Evolutionary conservation across 768 basidiomycete genomes (phyloP).

Genomic region (Russula foetens): DNA sequence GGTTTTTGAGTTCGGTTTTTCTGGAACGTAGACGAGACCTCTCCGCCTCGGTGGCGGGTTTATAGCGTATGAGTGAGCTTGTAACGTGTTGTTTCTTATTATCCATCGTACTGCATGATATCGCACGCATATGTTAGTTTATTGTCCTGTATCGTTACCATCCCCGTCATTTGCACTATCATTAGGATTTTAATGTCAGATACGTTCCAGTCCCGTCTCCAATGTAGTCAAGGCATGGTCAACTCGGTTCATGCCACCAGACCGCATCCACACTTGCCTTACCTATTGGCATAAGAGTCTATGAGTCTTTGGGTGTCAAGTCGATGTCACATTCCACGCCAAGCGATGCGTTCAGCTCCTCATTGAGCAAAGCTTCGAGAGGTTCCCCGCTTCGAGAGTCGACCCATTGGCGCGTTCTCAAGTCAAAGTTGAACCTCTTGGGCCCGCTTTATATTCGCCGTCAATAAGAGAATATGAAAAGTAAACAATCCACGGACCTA

Average conservation of each 20-base stretch:
- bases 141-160: background rate
- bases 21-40: slow-evolving; percentile 45
- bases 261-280: background rate
- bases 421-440: slow-evolving; percentile 80
- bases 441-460: slow-evolving; percentile 58
- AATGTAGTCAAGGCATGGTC: background rate
- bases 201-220: background rate
- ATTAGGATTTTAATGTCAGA: slow-evolving; percentile 1
- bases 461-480: background rate
- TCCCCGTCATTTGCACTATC: background rate
- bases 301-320: background rate
- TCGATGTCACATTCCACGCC: slow-evolving; percentile 23
- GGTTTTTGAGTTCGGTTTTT: slow-evolving; percentile 56
- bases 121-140: background rate
- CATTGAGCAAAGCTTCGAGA: slow-evolving; percentile 54
- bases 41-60: background rate
- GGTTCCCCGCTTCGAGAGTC: slow-evolving; percentile 61
- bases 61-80: background rate
- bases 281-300: background rate
- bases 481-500: slow-evolving; percentile 41
- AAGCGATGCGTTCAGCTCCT: slow-evolving; percentile 50
- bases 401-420: slow-evolving; percentile 54
- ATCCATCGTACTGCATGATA: background rate
- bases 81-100: background rate
- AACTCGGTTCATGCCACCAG: background rate